Percentiles rank a stretch among this genome's conserved stretches.
Conservation (phyloP, 805 yeast species). For the Vanderwaltozyma yarrowii region DNA sequence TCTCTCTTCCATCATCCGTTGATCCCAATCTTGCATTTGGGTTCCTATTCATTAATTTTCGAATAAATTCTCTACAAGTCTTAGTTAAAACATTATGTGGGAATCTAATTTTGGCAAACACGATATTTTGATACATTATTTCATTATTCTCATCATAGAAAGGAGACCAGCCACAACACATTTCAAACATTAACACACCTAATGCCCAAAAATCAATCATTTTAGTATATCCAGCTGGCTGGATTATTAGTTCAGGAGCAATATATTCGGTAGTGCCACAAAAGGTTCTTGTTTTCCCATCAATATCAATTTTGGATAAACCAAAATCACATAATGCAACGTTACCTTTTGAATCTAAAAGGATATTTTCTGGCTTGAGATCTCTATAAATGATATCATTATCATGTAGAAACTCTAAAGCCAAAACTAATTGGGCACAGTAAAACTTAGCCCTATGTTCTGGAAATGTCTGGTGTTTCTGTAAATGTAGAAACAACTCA, state of each 20-base stretch:
- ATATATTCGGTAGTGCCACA: slow-evolving; percentile 98
- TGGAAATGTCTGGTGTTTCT: slow-evolving; percentile 86
- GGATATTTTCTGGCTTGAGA: slow-evolving; percentile 90
- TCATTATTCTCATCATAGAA: slow-evolving; percentile 95
- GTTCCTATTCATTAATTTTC: slow-evolving; percentile 88
- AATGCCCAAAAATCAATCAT: slow-evolving; percentile 99
- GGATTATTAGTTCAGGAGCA: slow-evolving; percentile 92
- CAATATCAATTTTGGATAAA: slow-evolving; percentile 83
- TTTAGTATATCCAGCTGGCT: slow-evolving; percentile 95
- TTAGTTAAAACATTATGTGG: slow-evolving; percentile 89
- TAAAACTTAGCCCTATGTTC: slow-evolving; percentile 94
- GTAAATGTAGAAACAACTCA: slow-evolving; percentile 92
- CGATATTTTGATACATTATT: slow-evolving; percentile 98
- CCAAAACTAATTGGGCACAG: slow-evolving; percentile 88
- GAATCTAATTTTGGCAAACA: slow-evolving; percentile 94
- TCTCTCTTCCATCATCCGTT: slow-evolving; percentile 80
- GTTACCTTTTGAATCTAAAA: slow-evolving; percentile 94
- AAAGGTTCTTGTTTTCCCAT: slow-evolving; percentile 86
- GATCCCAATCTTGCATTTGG: slow-evolving; percentile 94
- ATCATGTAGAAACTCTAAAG: slow-evolving; percentile 88
- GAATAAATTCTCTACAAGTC: slow-evolving; percentile 91
- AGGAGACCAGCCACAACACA: slow-evolving; percentile 99
- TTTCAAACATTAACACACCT: slow-evolving; percentile 92
- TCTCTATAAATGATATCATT: slow-evolving; percentile 95
- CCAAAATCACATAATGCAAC: slow-evolving; percentile 97